Conservation (phyloP, 73 alveolate genomes). For the Paramecium sexaurelia region DNA sequence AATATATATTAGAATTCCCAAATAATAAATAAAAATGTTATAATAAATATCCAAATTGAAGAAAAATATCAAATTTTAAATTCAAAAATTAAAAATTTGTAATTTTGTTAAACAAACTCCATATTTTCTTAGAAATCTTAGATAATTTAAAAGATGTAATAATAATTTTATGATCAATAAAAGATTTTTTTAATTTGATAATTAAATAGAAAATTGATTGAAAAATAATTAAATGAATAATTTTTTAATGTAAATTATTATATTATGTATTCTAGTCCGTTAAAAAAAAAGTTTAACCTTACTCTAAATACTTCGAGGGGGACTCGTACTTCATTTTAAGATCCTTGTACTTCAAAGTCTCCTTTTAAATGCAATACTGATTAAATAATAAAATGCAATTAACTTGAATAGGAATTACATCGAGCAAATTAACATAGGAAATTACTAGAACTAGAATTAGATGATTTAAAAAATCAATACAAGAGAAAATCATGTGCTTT, state of each 20-base stretch:
- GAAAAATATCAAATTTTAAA: no score
- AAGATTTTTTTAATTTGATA: not conserved
- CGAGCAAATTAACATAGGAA: constrained; percentile 32
- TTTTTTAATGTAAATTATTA: not conserved
- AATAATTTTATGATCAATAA: not conserved
- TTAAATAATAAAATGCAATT: not conserved
- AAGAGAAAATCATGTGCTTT: not conserved
- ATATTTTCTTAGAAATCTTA: no score
- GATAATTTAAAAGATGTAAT: no score
- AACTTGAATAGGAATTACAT: constrained; percentile 29
- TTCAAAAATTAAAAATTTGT: no score
- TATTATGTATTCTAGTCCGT: constrained; percentile 29
- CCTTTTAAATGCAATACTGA: constrained; percentile 10
- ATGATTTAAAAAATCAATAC: not conserved
- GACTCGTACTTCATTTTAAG: not conserved
- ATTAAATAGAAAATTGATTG: not conserved
- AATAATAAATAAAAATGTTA: no score
- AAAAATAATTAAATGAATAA: not conserved
- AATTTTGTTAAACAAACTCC: no score
- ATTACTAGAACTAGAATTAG: not conserved
- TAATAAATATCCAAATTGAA: no score
- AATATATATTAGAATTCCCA: no score
- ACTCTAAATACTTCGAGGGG: constrained; percentile 8
- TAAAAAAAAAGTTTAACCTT: not conserved
- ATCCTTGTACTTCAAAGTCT: not conserved